A percentile compares a stretch with the other conserved stretches of the same genome.
These are phyloP conservation scores for Apiospora phragmitis DNA, from an alignment of 2,329 filamentous ascomycete species.

Conservation along the genomic window DNA sequence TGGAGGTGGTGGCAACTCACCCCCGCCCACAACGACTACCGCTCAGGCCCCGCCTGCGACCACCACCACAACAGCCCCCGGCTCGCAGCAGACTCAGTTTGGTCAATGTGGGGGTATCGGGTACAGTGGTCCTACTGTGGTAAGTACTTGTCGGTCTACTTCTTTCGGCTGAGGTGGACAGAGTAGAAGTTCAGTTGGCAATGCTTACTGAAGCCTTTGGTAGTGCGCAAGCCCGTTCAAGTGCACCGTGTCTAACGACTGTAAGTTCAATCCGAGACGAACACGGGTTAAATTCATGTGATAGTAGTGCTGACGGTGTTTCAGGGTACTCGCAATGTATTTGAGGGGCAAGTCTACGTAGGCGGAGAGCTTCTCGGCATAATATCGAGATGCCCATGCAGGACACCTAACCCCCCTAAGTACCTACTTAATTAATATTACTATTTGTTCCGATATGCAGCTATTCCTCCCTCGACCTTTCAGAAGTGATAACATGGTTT, in stretches of 20 bases:
- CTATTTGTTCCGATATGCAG: not conserved
- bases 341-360: not conserved
- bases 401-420: not conserved
- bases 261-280: not conserved
- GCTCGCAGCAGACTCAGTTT: not conserved
- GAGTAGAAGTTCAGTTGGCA: not conserved
- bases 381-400: not conserved
- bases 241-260: conserved; percentile 13
- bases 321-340: conserved; percentile 1
- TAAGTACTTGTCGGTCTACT: not conserved
- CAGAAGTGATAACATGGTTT: not conserved
- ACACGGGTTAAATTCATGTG: too few relatives aligned
- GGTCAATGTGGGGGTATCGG: conserved; percentile 12
- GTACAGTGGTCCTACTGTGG: conserved; percentile 4
- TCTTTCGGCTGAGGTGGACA: not conserved
- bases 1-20: not conserved
- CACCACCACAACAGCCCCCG: conserved; percentile 6
- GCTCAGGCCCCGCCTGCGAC: not conserved
- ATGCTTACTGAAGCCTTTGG: not conserved
- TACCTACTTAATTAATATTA: not conserved
- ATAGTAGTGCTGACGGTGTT: not conserved
- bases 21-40: not conserved
- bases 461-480: not conserved
- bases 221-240: conserved; percentile 12
- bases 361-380: too few relatives aligned